Percentiles rank a stretch among this genome's conserved stretches.
These are phyloP conservation scores for cucumber (Cucumis sativus) DNA, from an alignment of 306 rosid species.

Conservation along the genomic window DNA sequence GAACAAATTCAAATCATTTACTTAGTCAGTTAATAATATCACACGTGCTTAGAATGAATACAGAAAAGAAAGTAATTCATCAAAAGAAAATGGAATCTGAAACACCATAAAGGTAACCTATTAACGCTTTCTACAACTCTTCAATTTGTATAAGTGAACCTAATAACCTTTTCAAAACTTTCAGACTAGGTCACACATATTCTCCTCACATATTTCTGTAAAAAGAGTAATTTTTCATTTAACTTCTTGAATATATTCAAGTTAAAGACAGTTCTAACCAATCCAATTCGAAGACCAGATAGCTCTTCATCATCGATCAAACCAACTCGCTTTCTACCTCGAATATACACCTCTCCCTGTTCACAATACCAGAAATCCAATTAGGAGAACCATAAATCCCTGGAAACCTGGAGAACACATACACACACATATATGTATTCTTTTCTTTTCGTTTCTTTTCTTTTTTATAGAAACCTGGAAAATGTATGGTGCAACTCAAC, in stretches of 20 bases:
- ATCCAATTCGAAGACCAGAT: slow-evolving; percentile 85
- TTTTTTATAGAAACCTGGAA: not conserved
- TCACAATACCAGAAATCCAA: slow-evolving; percentile 13
- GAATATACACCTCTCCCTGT: slow-evolving; percentile 91
- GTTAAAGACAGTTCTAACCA: slow-evolving; percentile 33
- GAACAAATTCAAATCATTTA: not conserved
- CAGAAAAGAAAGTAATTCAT: not conserved
- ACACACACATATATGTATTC: too few relatives aligned
- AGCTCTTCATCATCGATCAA: slow-evolving; percentile 79
- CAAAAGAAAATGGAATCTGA: not conserved
- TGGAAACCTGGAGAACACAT: not conserved
- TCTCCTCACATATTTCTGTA: not conserved
- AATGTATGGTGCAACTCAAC: not conserved
- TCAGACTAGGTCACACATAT: not conserved
- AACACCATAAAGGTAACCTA: not conserved
- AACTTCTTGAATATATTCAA: not conserved
- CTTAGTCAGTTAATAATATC: too few relatives aligned
- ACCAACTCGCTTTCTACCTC: slow-evolving; percentile 78
- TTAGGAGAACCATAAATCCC: not conserved
- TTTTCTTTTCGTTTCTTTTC: too few relatives aligned
- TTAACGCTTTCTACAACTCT: not conserved
- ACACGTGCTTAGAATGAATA: too few relatives aligned
- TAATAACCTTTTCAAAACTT: not conserved
- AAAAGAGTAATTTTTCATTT: not conserved
- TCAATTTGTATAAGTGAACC: not conserved